Evolutionary conservation across 805 yeast species (phyloP), one percentile per base, ranked within the genome.

Genomic region (Wickerhamomyces bisporus): DNA sequence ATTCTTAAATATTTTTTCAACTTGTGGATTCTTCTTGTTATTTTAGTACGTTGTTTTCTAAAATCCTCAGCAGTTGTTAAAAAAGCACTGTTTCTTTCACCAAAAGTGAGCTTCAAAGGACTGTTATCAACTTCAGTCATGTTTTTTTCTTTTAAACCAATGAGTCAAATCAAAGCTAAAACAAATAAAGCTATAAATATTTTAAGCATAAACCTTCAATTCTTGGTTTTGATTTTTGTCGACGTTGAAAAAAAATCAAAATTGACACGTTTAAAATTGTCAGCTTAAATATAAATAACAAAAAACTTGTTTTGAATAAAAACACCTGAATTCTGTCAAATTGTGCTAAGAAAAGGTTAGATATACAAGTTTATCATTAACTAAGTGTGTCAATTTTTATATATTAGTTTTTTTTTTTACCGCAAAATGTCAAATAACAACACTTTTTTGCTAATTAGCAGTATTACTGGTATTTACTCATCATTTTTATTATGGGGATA

Each of bases 401-500:
- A n/a, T n/a, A n/a, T n/a, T n/a, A n/a, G n/a, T n/a, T n/a, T n/a
- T n/a, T n/a, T n/a, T 10, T 21, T 17, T 17, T n/a, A 6, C 16
- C 13, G n/a, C 12, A 20, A 13, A 21, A 14, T 23, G 15, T 9
- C n/a, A 13, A 17, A n/a, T 17, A 13, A 21, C 3, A 27, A 30
- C 23, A 10, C 33, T 2, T 15, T 38, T 3, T 45, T 46, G 34
- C 45, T 66, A 21, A 15, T 53, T 5, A 36, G 58, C n/a, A 62
- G 66, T 32, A 58, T 64, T 1, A 40, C 39, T 2, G 97, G 97
- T 0, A 85, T 93, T 26, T 93, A 93, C 54, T 77, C 76, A 2
- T 82, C 96, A 34, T 93, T 93, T 52, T 64, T 93, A 20, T 72
- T 91, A 2, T 93, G 98, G 98, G 88, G 95, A 0, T 73, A 86